Percentiles rank a stretch among this genome's conserved stretches.
Evolutionary conservation across 176 grass and related monocot genomes (phyloP).

Genomic region (Aegilops speltoides): DNA sequence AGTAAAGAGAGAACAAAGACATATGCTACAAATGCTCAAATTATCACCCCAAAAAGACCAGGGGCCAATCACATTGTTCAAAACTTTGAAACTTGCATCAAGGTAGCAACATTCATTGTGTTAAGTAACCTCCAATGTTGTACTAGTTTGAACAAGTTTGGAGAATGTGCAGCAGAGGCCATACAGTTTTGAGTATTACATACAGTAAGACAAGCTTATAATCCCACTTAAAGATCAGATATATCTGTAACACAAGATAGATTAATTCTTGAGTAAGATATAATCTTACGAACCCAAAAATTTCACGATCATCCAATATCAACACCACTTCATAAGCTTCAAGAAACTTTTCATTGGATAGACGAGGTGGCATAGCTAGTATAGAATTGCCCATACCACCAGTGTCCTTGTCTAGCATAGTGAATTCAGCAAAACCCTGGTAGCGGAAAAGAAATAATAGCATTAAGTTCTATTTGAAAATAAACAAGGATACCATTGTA

Average conservation of each 20-base stretch:
- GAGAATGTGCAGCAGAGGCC: constrained; percentile 10
- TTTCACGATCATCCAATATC: constrained; percentile 92
- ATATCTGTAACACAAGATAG: constrained; percentile 21
- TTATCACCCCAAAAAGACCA: neutral
- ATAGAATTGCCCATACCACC: constrained; percentile 21
- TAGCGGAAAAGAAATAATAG: constrained; percentile 22
- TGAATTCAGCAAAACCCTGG: constrained; percentile 45
- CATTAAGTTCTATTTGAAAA: neutral
- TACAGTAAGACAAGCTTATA: constrained; percentile 26
- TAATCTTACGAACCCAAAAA: constrained; percentile 72
- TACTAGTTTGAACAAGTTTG: neutral
- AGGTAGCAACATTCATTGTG: neutral
- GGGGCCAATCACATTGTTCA: neutral
- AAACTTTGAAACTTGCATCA: constrained; percentile 17
- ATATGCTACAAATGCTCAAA: neutral
- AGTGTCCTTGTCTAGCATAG: constrained; percentile 32
- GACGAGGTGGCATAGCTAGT: constrained; percentile 84
- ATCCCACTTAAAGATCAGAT: constrained; percentile 1
- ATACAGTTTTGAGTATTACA: constrained; percentile 21
- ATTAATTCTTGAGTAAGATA: constrained; percentile 33
- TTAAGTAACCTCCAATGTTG: neutral
- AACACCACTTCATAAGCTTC: constrained; percentile 88
- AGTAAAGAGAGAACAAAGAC: neutral
- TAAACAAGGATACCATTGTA: constrained; percentile 19
- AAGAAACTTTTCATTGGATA: constrained; percentile 63